Base-by-base conservation (phyloP, 768 basidiomycete species). In the Suillus clintonianus region DNA sequence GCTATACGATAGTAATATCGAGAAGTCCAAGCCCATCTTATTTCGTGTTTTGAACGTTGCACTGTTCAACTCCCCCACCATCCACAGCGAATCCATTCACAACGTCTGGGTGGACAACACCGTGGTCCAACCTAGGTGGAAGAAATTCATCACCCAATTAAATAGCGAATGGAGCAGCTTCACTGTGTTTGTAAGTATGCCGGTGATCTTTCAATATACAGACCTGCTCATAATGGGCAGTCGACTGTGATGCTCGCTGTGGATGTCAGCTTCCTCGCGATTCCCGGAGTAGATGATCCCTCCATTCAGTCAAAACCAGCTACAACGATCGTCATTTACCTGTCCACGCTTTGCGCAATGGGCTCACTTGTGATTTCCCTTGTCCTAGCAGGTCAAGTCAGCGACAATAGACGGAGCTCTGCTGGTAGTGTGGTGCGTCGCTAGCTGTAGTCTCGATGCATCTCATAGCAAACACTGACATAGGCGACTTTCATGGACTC, bases 211-310 rank as follows among this genome's bases (percentile, higher is more conserved):
- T 4, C 1, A 19, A 42, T 37, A 1, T 43, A 0, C 45, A 63
- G 27, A 24, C 14, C 15, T 24, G 2, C 13, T 34, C 34, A 60
- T 58, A 6, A 2, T 42, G 17, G n/a, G 39, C 15, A 86, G 84
- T 78, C 78, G 0, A 83, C 82, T 3, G 83, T 86, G 13, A 70
- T 87, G 41, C 71, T 86, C 6, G 81, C 80, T n/a, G 83, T 81
- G 1, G 85, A 85, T 59, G 81, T 88, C 1, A 81, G 80, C 0
- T 85, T 86, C 67, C 70, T 88, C 9, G 81, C 83, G 6, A 83
- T 87, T 27, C 81, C 81, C n/a, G 75, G 77, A 32, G 77, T 82
- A 45, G 78, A 19, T n/a, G 11, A 70, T 59, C 59, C 54, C 36
- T 22, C 15, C n/a, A 22, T 13, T 58, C 43, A 22, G 54, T 30